Conservation (phyloP, 306 rosid species). For the Hippophae gyantsensis region DNA sequence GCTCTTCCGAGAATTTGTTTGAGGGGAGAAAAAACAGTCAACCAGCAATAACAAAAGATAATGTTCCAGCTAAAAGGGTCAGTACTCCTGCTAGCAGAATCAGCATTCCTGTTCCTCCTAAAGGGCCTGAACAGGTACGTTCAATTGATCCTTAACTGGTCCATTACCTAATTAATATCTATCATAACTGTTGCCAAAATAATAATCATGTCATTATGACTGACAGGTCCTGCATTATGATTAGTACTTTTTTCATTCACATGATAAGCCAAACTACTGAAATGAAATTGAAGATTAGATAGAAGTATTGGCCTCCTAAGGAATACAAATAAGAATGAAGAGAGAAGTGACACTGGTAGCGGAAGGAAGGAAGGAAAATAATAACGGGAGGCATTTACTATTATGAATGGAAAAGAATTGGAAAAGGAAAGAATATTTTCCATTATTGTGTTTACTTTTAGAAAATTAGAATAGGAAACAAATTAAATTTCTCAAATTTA, state of each 20-base stretch:
- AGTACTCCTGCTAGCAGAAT: conserved; percentile 5
- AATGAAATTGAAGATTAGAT: not conserved
- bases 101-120: conserved; percentile 55
- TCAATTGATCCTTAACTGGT: not conserved
- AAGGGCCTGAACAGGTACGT: conserved; percentile 67
- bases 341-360: no score
- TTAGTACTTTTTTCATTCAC: not conserved
- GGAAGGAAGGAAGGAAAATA: no score
- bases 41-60: conserved; percentile 27
- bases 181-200: not conserved
- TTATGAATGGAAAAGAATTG: no score
- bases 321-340: no score
- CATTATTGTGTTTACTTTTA: no score
- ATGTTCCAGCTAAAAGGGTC: conserved; percentile 28
- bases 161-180: not conserved
- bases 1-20: conserved; percentile 41
- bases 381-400: no score
- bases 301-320: not conserved
- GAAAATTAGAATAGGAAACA: no score
- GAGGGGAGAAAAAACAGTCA: conserved; percentile 62
- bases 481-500: no score
- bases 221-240: not conserved
- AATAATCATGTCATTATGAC: not conserved
- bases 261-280: not conserved
- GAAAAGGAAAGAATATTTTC: no score